A percentile compares a stretch with the other conserved stretches of the same genome.
These are phyloP conservation scores for Cladophialophora immunda DNA, from an alignment of 2,329 filamentous ascomycete genomes.

Conservation along the genomic window DNA sequence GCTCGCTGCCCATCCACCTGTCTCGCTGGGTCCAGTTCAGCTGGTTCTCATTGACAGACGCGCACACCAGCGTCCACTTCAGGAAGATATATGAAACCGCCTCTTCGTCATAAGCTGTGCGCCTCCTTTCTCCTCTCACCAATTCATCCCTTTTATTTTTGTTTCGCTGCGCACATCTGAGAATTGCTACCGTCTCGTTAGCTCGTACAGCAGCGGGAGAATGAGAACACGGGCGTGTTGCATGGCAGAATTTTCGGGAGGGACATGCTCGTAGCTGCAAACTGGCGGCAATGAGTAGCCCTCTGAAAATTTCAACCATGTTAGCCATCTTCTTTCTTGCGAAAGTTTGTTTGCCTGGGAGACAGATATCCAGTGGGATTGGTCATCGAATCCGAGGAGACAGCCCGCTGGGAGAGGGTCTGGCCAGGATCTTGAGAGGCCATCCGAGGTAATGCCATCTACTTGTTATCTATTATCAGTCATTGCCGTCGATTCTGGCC, in stretches of 20 bases:
- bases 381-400: neutral
- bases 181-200: neutral
- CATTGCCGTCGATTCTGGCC: neutral
- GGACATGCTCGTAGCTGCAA: too few relatives aligned
- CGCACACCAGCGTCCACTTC: neutral
- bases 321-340: neutral
- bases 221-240: neutral
- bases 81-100: neutral
- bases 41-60: neutral
- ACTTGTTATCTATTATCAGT: constrained; percentile 9
- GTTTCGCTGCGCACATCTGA: neutral
- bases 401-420: neutral
- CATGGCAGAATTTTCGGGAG: neutral
- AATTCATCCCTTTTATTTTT: neutral
- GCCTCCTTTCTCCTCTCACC: neutral
- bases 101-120: neutral
- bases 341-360: neutral
- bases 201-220: neutral
- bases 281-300: too few relatives aligned
- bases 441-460: neutral
- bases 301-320: neutral
- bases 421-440: neutral
- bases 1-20: neutral
- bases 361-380: neutral
- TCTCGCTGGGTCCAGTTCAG: neutral